phyloP scores from a whole-genome alignment of 2,329 filamentous ascomycete species.

The Aspergillus niger region DNA sequence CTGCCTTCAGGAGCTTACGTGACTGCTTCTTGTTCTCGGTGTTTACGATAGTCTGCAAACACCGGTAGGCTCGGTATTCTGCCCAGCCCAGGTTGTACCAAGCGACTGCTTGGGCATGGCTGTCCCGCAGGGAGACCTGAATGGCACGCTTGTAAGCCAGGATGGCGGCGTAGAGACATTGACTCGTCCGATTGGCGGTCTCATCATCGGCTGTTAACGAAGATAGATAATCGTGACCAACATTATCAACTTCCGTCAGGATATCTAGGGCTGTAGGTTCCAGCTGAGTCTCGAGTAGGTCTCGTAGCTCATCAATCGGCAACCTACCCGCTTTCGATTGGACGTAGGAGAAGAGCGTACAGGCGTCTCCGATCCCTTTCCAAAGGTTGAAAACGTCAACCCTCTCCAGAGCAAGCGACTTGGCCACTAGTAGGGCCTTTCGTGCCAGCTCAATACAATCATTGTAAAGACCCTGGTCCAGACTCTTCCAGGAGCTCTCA shows the following conservation, averaged over 20 bases:
- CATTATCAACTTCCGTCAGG: slow-evolving; percentile 69
- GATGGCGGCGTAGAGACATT: slow-evolving; percentile 70
- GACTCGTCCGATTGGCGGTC: slow-evolving; percentile 43
- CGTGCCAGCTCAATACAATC: slow-evolving; percentile 72
- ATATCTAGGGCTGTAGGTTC: slow-evolving; percentile 58
- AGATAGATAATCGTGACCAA: slow-evolving; percentile 48
- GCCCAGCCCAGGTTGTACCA: slow-evolving; percentile 98
- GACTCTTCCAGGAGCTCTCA: slow-evolving; percentile 73
- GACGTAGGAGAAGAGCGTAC: slow-evolving; percentile 77
- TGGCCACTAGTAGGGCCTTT: slow-evolving; percentile 69
- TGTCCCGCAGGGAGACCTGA: slow-evolving; percentile 68
- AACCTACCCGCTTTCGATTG: slow-evolving; percentile 67
- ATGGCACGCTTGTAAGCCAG: slow-evolving; percentile 87
- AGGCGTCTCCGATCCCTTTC: slow-evolving; percentile 89
- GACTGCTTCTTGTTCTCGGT: slow-evolving; percentile 53
- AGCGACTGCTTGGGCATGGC: slow-evolving; percentile 88
- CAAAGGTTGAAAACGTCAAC: slow-evolving; percentile 86
- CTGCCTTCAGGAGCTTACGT: slow-evolving; percentile 72
- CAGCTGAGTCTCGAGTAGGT: slow-evolving; percentile 60
- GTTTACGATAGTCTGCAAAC: slow-evolving; percentile 51
- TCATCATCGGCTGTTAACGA: slow-evolving; percentile 36
- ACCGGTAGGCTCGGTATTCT: slow-evolving; percentile 77
- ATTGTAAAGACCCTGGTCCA: slow-evolving; percentile 84
- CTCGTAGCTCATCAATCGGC: slow-evolving; percentile 58
- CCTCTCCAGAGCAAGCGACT: slow-evolving; percentile 61